A percentile compares a stretch with the other conserved stretches of the same genome.
Conservation (phyloP, 768 basidiomycete species). For the Postia placenta region DNA sequence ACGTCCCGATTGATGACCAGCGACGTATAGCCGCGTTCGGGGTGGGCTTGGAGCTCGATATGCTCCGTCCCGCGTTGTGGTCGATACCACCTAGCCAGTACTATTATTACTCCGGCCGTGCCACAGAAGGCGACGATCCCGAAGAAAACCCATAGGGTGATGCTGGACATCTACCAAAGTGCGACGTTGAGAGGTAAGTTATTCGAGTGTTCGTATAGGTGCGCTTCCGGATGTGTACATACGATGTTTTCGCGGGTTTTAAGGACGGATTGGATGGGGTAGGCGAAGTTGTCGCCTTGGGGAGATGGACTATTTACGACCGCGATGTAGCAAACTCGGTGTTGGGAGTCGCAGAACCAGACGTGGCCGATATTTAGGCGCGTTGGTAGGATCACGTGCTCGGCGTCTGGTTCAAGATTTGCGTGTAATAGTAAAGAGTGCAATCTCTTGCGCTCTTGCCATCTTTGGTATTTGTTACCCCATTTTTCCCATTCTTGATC, state of each 20-base stretch:
- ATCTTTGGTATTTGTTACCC: neutral
- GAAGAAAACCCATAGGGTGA: neutral
- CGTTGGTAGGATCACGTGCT: neutral
- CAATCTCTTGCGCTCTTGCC: neutral
- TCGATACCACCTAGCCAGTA: neutral
- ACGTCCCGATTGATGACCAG: neutral
- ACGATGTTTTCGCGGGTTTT: neutral
- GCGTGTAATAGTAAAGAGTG: neutral
- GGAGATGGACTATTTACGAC: neutral
- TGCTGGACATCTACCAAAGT: neutral
- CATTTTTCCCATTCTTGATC: neutral
- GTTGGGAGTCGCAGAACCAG: neutral
- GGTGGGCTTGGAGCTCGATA: too few species aligned
- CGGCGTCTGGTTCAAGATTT: neutral
- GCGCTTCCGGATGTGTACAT: neutral
- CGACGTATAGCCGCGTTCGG: too few species aligned
- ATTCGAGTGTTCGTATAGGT: neutral
- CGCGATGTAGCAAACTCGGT: neutral
- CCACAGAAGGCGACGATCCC: neutral
- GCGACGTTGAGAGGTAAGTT: too few species aligned
- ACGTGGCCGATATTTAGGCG: neutral
- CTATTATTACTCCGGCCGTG: neutral
- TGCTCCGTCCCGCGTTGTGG: too few species aligned
- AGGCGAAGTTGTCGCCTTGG: neutral
- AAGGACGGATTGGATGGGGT: neutral